Percentiles rank a stretch among this genome's conserved stretches.
phyloP scores from a whole-genome alignment of 352 stramenopile species.

The Pythium utonaiense region DNA sequence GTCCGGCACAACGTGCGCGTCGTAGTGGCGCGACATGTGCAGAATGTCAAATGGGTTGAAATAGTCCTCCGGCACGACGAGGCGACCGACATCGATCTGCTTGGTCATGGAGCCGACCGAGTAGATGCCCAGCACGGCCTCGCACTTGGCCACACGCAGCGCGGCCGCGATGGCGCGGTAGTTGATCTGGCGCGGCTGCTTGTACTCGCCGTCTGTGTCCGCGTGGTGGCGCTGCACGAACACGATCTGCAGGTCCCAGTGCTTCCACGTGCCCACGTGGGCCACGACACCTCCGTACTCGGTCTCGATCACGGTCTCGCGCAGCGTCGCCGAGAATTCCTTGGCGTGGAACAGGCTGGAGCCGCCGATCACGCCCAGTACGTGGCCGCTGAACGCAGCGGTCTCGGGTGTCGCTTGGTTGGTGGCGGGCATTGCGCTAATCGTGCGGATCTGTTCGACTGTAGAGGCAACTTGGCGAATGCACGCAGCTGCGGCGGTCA shows the following conservation, averaged over 20 bases:
- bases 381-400: slow-evolving; percentile 23
- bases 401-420: background rate
- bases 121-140: slow-evolving; percentile 81
- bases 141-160: slow-evolving; percentile 52
- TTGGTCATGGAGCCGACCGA: slow-evolving; percentile 84
- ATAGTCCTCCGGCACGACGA: slow-evolving; percentile 85
- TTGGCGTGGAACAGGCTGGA: slow-evolving; percentile 84
- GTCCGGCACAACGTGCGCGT: slow-evolving; percentile 82
- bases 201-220: slow-evolving; percentile 66
- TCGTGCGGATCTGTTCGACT: too few relatives aligned
- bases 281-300: slow-evolving; percentile 62
- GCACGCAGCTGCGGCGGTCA: too few relatives aligned
- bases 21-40: slow-evolving; percentile 77
- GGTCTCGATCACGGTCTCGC: slow-evolving; percentile 59
- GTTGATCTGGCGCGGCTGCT: slow-evolving; percentile 85
- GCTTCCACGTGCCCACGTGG: slow-evolving; percentile 51
- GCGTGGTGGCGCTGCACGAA: slow-evolving; percentile 87
- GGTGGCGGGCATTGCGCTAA: background rate
- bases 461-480: too few relatives aligned
- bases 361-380: slow-evolving; percentile 83
- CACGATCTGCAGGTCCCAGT: slow-evolving; percentile 53
- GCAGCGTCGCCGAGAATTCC: slow-evolving; percentile 48
- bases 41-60: slow-evolving; percentile 88
- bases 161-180: slow-evolving; percentile 71
- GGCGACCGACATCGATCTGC: slow-evolving; percentile 42